Evolutionary conservation across 129 eudicot genomes (phyloP), one percentile per base, ranked within the genome.

Genomic region (Gnaphalium uliginosum): DNA sequence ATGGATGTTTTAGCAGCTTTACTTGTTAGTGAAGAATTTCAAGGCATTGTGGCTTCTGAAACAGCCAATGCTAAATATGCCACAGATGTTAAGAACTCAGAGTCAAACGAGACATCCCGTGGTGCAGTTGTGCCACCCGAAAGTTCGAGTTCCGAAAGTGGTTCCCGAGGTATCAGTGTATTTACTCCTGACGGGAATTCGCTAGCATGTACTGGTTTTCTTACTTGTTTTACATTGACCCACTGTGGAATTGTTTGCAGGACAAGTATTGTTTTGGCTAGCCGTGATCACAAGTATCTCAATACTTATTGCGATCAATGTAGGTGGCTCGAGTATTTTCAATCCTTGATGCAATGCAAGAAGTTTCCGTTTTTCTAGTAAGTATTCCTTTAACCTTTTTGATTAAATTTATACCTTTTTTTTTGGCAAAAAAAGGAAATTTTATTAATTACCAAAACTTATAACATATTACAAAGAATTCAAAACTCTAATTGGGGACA

Each of bases 21-120:
- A 60, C 82, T 94, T 72, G 96, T 87, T 53, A 94, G 97, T 67
- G 99, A 94, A 81, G 99, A 94, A 80, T 94, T 94, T 76, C 97
- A 82, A 79, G 99, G 99, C 33, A 94, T 94, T 41, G 96, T 91
- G 68, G 82, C 96, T 65, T 94, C 97, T 5, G 99, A 94, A 78
- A 82, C 97, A 35, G 84, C 83, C 53, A 80, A 84, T 74, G 29
- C 88, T 58, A 90, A 83, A 83, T 73, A 81, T 72, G 50, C 76
- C 17, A 78, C 73, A 54, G 85, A 82, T 59, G 79, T 72, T 51
- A 24, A 72, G 24, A 83, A 43, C 33, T 60, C 86, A 6, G 79
- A 62, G 22, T 39, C 81, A n/a, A 50, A 73, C 27, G 74, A 82
- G 62, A 75, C 61, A 65, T 26, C 86, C 43, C 64, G 26, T 64